Percentiles rank a stretch among this genome's conserved stretches.
Evolutionary conservation across 1,139 yeast species (phyloP).

Genomic region (Pichia kudriavzevii): DNA sequence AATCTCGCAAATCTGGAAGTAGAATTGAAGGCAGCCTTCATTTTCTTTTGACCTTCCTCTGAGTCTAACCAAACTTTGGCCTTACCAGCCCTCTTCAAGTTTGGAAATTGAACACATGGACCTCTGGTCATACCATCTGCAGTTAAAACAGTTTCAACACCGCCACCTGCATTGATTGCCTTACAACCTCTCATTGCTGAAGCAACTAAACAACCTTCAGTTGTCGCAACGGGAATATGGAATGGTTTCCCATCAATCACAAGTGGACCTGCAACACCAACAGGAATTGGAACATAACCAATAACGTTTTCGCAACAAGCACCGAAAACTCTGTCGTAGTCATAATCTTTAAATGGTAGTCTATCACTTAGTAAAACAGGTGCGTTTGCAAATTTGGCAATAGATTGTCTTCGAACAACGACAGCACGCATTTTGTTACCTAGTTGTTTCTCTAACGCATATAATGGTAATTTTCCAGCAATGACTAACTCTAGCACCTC

Average conservation of each 20-base stretch:
- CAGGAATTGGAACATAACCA: conserved; percentile 93
- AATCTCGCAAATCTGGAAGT: conserved; percentile 96
- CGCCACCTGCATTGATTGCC: conserved; percentile 96
- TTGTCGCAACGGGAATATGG: conserved; percentile 98
- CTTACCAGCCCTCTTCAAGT: conserved; percentile 81
- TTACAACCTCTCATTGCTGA: conserved; percentile 99
- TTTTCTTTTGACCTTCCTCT: conserved; percentile 76
- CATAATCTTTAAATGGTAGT: conserved; percentile 77
- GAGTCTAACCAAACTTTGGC: conserved; percentile 95
- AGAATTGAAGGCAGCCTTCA: conserved; percentile 89
- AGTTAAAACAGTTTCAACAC: conserved; percentile 84
- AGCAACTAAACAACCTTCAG: conserved; percentile 97
- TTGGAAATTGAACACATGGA: conserved; percentile 88
- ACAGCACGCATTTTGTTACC: conserved; percentile 89
- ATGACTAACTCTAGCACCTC: conserved; percentile 69
- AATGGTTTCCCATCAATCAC: conserved; percentile 79
- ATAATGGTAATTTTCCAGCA: conserved; percentile 76
- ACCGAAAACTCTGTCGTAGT: conserved; percentile 93
- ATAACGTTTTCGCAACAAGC: conserved; percentile 99
- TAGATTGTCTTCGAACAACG: conserved; percentile 81
- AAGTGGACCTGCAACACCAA: conserved; percentile 97
- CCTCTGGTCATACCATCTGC: conserved; percentile 99
- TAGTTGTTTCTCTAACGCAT: conserved; percentile 88
- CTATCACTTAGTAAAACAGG: conserved; percentile 66
- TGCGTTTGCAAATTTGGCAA: conserved; percentile 75